Base-by-base conservation (phyloP, 805 yeast species). In the Yamadazyma sp. region DNA sequence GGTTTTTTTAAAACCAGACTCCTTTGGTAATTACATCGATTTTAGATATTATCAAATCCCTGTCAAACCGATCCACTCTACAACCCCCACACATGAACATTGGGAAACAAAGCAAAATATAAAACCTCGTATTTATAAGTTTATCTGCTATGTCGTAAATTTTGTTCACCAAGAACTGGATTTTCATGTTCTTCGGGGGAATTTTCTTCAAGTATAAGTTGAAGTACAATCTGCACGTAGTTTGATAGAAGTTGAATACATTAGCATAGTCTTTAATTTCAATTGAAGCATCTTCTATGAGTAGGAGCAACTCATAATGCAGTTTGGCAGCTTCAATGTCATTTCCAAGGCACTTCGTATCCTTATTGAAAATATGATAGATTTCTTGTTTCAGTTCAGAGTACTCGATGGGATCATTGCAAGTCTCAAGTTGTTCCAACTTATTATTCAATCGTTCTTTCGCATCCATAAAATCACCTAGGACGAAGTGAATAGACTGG, bases 51-150 rank as follows among this genome's bases (percentile, higher is more conserved):
- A 59, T 47, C 15, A 37, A 34, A 5, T 25, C 30, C 33, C 53
- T 44, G 37, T 59, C 64, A 24, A 35, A 29, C 18, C 37, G 20
- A 12, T 49, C 41, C 28, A 41, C 37, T 37, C 59, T 49, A n/a
- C 55, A 39, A 19, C 56, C 44, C 12, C 62, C 64, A 41, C 59
- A 53, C 20, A 55, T 42, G 14, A 59, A 37, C 17, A 54, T 36
- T 13, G 50, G 56, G 6, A 53, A 39, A 17, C 55, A 46, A 12
- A 53, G 38, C 7, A 49, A 33, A 0, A 48, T 41, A 14, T 44
- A 37, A 43, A 53, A 40, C 20, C 37, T 32, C 11, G 48, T 45
- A 5, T 18, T n/a, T 5, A 33, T 17, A 5, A 45, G 17, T 3
- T 6, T 4, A n/a, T 45, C 48, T n/a, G n/a, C 23, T 13, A 38